Base-by-base conservation (phyloP, 1,284 basidiomycete species). In the Ustilago shanxiensis region DNA sequence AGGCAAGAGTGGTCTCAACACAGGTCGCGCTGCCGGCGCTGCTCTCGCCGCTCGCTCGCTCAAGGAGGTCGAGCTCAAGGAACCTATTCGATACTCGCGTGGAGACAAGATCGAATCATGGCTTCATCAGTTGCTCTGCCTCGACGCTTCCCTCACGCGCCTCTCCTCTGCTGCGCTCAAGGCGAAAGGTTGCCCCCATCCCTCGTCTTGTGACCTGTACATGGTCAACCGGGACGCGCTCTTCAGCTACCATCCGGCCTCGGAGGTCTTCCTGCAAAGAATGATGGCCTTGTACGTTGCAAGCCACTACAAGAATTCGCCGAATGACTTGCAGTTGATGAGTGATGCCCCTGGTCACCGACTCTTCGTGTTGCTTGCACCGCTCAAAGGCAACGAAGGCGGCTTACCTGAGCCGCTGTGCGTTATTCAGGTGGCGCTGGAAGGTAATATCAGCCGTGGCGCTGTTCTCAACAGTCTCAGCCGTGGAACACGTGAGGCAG, bases 241-340 rank as follows among this genome's bases (percentile, higher is more conserved):
- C 39, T 99, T 99, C 89, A 94, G 92, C 80, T 99, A 93, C 88
- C 95, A 99, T 86, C 94, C 96, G 0, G 96, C 95, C 4, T 95
- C 93, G 5, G 97, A 99, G 87, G 90, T 93, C 22, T 99, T 99
- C 88, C 89, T 99, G 49, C 97, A 99, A 87, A 91, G 95, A 51
- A 95, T 99, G 93, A 98, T 98, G 95, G 93, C 94, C 6, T 89
- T 99, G 1, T 99, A 98, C 87, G 95, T 99, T 59, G 93, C 96
- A 1, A 93, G 92, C 56, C 97, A 99, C 87, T 99, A 99, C 89
- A 99, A 99, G 87, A 99, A 99, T 87, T 94, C 95, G 84, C 97
- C 97, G 22, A 99, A 99, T 86, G 97, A 99, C 86, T 89, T 99
- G 49, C 96, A 99, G 86, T 90, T 99, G 61, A 91, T 99, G 87